phyloP scores from a whole-genome alignment of 257 asterid genomes.

The Cinchona pubescens region DNA sequence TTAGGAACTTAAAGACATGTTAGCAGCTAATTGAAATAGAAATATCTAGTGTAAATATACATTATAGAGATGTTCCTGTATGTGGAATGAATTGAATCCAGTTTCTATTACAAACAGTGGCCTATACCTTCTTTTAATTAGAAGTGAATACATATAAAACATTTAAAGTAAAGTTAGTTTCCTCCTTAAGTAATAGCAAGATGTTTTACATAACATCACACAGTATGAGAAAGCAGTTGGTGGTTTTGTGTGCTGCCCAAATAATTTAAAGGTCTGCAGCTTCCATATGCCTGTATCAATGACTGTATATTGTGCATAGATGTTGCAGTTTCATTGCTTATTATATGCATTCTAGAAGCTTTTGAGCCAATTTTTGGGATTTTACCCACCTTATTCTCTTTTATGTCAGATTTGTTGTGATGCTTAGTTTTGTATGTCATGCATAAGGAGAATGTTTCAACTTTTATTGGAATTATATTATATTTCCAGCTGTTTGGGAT shows the following conservation, averaged over 20 bases:
- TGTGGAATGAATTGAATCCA: background rate
- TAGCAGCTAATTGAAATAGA: background rate
- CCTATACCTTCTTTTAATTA: background rate
- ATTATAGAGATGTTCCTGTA: background rate
- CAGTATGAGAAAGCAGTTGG: background rate
- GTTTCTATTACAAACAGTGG: background rate
- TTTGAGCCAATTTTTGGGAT: background rate
- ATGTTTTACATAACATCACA: background rate
- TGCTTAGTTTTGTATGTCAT: background rate
- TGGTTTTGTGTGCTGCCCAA: background rate
- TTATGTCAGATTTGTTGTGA: background rate
- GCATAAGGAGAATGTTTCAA: background rate
- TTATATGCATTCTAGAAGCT: background rate
- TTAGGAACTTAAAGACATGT: background rate
- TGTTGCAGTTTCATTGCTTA: background rate
- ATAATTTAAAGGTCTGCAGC: background rate
- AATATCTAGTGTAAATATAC: background rate
- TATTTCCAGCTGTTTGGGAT: background rate
- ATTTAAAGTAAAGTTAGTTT: no score
- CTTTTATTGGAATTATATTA: background rate
- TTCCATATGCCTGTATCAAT: background rate
- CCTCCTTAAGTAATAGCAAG: background rate
- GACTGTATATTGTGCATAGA: background rate
- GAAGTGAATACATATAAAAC: no score
- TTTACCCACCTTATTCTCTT: background rate